Evolutionary conservation across 805 yeast genomes (phyloP), one percentile per base, ranked within the genome.

Genomic region (Teunomyces gatunensis): DNA sequence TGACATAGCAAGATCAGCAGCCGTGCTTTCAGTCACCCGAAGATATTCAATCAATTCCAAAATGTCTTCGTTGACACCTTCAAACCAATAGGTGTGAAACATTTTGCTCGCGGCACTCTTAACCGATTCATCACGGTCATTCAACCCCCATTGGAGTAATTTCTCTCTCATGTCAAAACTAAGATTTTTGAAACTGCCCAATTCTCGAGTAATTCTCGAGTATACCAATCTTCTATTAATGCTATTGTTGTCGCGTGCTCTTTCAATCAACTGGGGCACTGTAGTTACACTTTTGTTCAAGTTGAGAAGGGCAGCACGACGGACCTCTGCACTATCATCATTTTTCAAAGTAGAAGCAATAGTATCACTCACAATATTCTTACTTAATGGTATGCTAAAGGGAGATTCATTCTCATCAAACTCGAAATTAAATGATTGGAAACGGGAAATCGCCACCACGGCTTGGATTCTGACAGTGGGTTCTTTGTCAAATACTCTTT

Each of bases 301-400:
- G 60, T 89, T 87, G 39, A 85, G 68, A 57, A 90, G 67, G 0
- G 92, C 92, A 0, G 95, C 90, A 50, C 96, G 75, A 54, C 98
- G 77, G 1, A 91, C 96, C 52, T 94, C 98, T 0, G 96, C 83
- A 56, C 85, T 85, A 2, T 88, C 79, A 65, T 92, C 99, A 58
- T 85, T 80, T 57, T 82, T 85, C 55, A 89, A 71, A 0, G 84
- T 75, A n/a, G 46, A 17, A 11, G 47, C 36, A 6, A 53, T 34
- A 10, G 44, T 46, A 11, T 44, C 46, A 29, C 41, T 44, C 28
- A 53, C 46, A 15, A 44, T 42, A 6, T 50, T 50, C 20, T 45
- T 47, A 42, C 44, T 50, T 30, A 53, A 39, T 15, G 51, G 51
- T 15, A 50, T 46, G 17, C 42, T 45, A 41, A 52, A 49, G 2